These are phyloP conservation scores for Clarkia xantiana DNA, from an alignment of 345 rosid genomes.

Conservation along the genomic window DNA sequence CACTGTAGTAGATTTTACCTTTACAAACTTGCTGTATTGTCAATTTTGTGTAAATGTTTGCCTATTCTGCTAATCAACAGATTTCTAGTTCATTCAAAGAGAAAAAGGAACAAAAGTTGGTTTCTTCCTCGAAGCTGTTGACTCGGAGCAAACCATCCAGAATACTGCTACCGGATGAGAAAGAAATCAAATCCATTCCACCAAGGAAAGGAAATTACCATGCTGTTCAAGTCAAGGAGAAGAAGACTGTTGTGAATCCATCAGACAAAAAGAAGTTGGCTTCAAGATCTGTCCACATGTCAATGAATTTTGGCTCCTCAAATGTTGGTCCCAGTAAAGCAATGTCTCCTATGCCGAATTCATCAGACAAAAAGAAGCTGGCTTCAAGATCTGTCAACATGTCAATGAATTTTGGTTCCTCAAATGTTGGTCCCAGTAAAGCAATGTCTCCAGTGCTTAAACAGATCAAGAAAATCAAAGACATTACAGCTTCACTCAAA, in stretches of 20 bases:
- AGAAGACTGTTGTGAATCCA: slow-evolving; percentile 6
- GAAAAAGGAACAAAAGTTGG: slow-evolving; percentile 30
- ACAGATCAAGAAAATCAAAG: slow-evolving; percentile 3
- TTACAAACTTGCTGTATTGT: too few species aligned
- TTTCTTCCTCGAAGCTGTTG: slow-evolving; percentile 19
- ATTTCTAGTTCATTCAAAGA: slow-evolving; percentile 17
- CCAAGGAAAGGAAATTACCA: slow-evolving; percentile 16
- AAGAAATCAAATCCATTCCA: slow-evolving; percentile 15
- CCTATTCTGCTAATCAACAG: slow-evolving; percentile 13
- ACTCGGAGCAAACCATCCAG: slow-evolving; percentile 15
- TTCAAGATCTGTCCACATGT: slow-evolving; percentile 30
- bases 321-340: slow-evolving; percentile 18
- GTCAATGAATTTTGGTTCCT: too few species aligned
- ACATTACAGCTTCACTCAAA: slow-evolving; percentile 12
- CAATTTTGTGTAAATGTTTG: too few species aligned
- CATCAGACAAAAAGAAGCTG: too few species aligned
- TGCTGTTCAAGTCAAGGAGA: slow-evolving; percentile 11
- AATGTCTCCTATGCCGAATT: too few species aligned
- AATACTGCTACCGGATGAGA: slow-evolving; percentile 16
- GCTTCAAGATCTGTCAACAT: too few species aligned
- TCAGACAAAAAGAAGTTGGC: slow-evolving; percentile 20
- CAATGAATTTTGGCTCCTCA: slow-evolving; percentile 27
- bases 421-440: too few species aligned
- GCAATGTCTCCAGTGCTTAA: slow-evolving; percentile 1
- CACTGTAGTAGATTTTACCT: too few species aligned